Base-by-base conservation (phyloP, 306 rosid genomes). In the Quercus parvula region DNA sequence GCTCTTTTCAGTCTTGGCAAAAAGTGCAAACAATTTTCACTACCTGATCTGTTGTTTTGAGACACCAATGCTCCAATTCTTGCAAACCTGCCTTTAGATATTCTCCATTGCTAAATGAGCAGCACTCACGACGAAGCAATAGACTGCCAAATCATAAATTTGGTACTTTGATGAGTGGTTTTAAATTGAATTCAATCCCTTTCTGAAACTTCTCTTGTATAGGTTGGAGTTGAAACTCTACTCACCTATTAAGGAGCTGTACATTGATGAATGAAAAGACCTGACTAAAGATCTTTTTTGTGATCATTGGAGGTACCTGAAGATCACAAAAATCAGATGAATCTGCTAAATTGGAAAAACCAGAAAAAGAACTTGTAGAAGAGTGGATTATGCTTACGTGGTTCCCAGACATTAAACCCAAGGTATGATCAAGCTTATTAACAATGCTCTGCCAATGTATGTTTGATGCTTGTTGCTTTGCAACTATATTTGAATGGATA, bases 101-200 rank as follows among this genome's bases (percentile, higher is more conserved):
- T 78, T 93, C 98, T 82, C 98, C 98, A 77, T 91, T 93, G 89
- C 97, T 90, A 74, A 91, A 93, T 74, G 98, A 93, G 77, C 98
- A 93, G 64, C 98, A 91, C 83, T 93, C 98, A 1, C 98, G 97
- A 13, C 98, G 91, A 75, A 93, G 92, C 87, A 93, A 85, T 81
- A 94, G 85, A 87, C 98, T 94, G 84, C 75, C 15, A 78, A 25
- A 77, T 59, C 77, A 80, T 31, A 56, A 30, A 63, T 58, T 79
- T 62, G 70, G 22, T 28, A 52, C 73, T 67, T 63, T 71, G 30
- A 58, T 55, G 44, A 67, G 67, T 68, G 46, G 67, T 33, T 66
- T 24, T 31, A 31, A 15, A 79, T 4, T 19, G 31, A 57, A 56
- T 68, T 52, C 54, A 57, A 27, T 33, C 38, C 25, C 24, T 73